Base-by-base conservation (phyloP, 2,329 filamentous ascomycete genomes). In the Claviceps maximensis region DNA sequence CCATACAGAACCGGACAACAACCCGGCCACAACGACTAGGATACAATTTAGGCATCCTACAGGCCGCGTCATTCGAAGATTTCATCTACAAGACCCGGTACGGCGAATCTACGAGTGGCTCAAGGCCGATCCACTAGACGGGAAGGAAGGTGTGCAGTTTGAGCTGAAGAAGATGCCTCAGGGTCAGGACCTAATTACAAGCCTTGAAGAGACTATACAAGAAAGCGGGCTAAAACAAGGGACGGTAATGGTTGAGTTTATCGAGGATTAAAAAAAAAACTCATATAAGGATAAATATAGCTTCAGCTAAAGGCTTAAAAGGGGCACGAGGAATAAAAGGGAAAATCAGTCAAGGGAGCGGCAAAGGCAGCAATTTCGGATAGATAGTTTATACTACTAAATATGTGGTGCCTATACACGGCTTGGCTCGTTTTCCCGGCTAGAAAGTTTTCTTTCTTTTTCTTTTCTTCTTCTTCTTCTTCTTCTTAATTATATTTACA, bases 101-200 rank as follows among this genome's bases (percentile, higher is more conserved):
- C 78, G 82, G 53, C 81, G 87, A 13, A 83, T 98, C 47, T 98
- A 91, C 68, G 93, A 98, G 71, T 98, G 90, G 89, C 81, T 98
- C 58, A 98, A 97, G 72, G 85, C 90, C 0, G 82, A 86, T 55
- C 87, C 89, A 1, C 69, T 95, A 49, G 85, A 90, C 59, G 89
- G 86, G 61, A 91, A 89, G 67, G 78, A 80, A 31, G 87, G 85
- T 0, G 69, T 85, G 13, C 78, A 81, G 56, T 98, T 98, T 69
- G 91, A 97, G 67, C 77, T 98, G 58, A 89, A 93, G 67, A 80
- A 80, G 57, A 86, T 95, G 81, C 78, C 78, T 0, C 73, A 74
- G 56, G 88, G 89, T 48, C 85, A 84, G 64, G 93, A 98, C 62
- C 70, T 98, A 55, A 85, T 96, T 44, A 83, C 86, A 19, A 71